Base-by-base conservation (phyloP, 768 basidiomycete species). In the Chalciporus piperatus region DNA sequence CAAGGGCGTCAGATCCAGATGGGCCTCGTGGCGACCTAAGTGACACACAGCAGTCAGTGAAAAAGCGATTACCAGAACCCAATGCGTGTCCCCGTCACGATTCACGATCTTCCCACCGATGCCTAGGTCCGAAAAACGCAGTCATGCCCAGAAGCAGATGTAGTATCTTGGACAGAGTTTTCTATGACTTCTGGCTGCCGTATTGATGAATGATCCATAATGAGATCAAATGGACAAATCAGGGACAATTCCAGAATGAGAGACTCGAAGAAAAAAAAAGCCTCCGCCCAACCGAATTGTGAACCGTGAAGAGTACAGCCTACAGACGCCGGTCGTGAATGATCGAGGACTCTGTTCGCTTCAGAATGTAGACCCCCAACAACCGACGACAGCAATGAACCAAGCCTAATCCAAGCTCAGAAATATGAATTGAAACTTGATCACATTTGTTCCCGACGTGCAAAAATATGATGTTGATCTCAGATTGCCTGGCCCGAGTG, bases 1-100 rank as follows among this genome's bases (percentile, higher is more conserved):
- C 47, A 44, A 58, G 46, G 50, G 35, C 44, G 41, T 32, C 35
- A 46, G 33, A 40, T 52, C 28, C 27, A 47, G 42, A 49, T 49
- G 10, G 23, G 55, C 63, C 63, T 65, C 63, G 63, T 62, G 60
- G 54, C 41, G 50, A 20, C 17, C 41, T 38, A 38, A 40, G 54
- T 55, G 55, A 48, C 57, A 51, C 28, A 41, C 47, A 41, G 50
- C 57, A 56, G 50, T 45, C 52, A 44, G 48, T 48, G 45, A 51
- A 51, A 52, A 59, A 54, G 41, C 46, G 47, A 51, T 58, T 49
- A 44, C 58, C 52, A 54, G 50, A 41, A 30, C 38, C 28, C 30
- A 52, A 41, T 16, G 13, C 13, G 8, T 41, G 39, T 41, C 23
- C 41, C 20, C 45, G 39, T 28, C 51, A 52, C 47, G 45, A 49